Evolutionary conservation across 2,329 filamentous ascomycete species (phyloP).

Genomic region (Fusarium dlaminii): DNA sequence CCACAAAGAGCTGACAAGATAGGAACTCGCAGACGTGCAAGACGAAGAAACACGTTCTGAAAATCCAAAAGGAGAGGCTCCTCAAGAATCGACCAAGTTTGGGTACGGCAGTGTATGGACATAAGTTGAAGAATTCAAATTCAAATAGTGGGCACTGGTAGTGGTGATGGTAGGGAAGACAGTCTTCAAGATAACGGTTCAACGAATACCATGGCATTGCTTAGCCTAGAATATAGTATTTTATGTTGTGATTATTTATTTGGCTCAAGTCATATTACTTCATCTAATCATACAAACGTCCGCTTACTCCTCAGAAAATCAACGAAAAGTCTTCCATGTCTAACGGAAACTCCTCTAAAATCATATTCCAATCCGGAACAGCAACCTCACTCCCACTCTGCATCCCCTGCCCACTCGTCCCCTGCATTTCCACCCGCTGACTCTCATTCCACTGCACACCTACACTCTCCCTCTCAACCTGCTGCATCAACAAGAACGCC

Average conservation of each 20-base stretch:
- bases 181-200: not conserved
- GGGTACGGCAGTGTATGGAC: too few species aligned
- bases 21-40: not conserved
- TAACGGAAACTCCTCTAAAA: constrained; percentile 44
- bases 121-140: not conserved
- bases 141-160: not conserved
- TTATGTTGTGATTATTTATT: not conserved
- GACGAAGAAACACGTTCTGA: not conserved
- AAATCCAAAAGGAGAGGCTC: rapidly evolving
- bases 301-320: not conserved
- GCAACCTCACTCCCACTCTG: constrained; percentile 13
- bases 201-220: rapidly evolving
- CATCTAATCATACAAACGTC: not conserved
- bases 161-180: too few species aligned
- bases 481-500: constrained; percentile 38
- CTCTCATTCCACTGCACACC: not conserved
- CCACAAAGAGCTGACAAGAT: rapidly evolving
- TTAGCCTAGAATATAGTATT: too few species aligned
- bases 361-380: constrained; percentile 42
- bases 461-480: not conserved
- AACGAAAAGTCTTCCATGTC: constrained; percentile 39
- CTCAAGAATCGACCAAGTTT: rapidly evolving
- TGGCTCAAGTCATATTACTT: not conserved
- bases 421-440: not conserved
- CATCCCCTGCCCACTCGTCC: not conserved